Evolutionary conservation across 768 basidiomycete genomes (phyloP).

Genomic region (Collybiopsis confluens): DNA sequence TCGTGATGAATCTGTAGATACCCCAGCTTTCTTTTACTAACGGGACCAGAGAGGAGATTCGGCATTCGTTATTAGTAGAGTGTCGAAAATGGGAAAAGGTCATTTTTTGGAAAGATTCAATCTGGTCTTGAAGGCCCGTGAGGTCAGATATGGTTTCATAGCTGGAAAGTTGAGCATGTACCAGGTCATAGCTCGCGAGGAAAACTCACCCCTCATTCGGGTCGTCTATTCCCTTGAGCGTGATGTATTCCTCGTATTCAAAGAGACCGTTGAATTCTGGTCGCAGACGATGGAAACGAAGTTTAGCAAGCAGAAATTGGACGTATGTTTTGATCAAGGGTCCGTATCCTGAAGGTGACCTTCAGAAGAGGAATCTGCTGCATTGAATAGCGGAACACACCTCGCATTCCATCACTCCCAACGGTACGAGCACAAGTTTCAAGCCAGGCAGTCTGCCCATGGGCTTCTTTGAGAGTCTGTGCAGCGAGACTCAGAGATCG

Average conservation of each 20-base stretch:
- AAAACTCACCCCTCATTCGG: conserved; percentile 91
- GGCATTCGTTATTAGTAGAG: conserved; percentile 93
- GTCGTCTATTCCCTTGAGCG: conserved; percentile 95
- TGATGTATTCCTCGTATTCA: conserved; percentile 98
- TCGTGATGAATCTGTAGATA: conserved; percentile 97
- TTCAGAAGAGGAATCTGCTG: background rate
- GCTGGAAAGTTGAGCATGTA: conserved; percentile 32
- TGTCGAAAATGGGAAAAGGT: conserved; percentile 92
- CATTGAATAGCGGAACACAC: conserved; percentile 32
- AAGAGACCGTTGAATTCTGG: conserved; percentile 98
- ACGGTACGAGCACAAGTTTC: conserved; percentile 95
- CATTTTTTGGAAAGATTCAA: conserved; percentile 97
- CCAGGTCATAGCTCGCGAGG: background rate
- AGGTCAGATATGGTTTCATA: conserved; percentile 98
- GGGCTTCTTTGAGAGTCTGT: conserved; percentile 94
- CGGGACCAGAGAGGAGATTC: conserved; percentile 93
- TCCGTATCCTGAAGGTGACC: conserved; percentile 68
- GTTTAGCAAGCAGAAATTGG: conserved; percentile 90
- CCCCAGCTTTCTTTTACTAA: conserved; percentile 99
- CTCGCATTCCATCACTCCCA: conserved; percentile 76
- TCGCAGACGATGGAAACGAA: conserved; percentile 91
- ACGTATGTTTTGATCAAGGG: conserved; percentile 94
- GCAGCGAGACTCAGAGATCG: conserved; percentile 8
- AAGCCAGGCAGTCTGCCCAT: conserved; percentile 95
- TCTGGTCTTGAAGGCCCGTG: conserved; percentile 97